Conservation (phyloP, 257 asterid species). For the Verbascum thapsus region DNA sequence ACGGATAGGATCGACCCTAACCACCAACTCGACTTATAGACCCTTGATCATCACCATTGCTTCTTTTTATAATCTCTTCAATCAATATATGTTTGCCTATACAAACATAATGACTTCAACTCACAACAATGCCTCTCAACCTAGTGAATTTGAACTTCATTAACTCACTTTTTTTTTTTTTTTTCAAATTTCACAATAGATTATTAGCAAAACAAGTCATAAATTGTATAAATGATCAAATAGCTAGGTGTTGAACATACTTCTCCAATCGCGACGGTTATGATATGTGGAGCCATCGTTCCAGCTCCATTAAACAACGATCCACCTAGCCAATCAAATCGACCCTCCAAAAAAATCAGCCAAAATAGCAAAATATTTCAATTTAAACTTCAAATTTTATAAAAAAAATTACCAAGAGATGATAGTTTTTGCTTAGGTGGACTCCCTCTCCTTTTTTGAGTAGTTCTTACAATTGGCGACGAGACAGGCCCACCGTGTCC, state of each 20-base stretch:
- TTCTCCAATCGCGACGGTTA: slow-evolving; percentile 70
- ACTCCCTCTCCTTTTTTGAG: slow-evolving; percentile 71
- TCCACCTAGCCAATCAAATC: slow-evolving; percentile 54
- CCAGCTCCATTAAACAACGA: slow-evolving; percentile 63
- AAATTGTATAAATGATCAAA: not conserved
- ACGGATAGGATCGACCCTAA: too few species aligned
- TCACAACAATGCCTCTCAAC: not conserved
- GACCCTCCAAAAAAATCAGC: slow-evolving; percentile 30
- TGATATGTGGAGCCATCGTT: slow-evolving; percentile 72
- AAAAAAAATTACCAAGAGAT: slow-evolving; percentile 46
- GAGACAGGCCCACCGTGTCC: slow-evolving; percentile 65
- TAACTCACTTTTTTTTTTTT: not conserved
- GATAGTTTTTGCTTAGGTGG: slow-evolving; percentile 67
- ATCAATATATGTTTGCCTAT: not conserved
- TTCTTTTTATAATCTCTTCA: not conserved
- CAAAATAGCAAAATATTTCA: slow-evolving; percentile 12
- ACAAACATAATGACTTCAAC: not conserved
- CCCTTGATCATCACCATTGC: too few species aligned
- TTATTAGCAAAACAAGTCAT: slow-evolving; percentile 1
- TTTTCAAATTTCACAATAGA: not conserved
- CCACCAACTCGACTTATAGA: too few species aligned
- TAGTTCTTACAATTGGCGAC: slow-evolving; percentile 37
- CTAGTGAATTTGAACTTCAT: slow-evolving; percentile 1
- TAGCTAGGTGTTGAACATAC: slow-evolving; percentile 40
- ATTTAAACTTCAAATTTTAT: not conserved